Conservation (phyloP, 1,284 basidiomycete genomes). For the Papiliotrema flavescens region DNA sequence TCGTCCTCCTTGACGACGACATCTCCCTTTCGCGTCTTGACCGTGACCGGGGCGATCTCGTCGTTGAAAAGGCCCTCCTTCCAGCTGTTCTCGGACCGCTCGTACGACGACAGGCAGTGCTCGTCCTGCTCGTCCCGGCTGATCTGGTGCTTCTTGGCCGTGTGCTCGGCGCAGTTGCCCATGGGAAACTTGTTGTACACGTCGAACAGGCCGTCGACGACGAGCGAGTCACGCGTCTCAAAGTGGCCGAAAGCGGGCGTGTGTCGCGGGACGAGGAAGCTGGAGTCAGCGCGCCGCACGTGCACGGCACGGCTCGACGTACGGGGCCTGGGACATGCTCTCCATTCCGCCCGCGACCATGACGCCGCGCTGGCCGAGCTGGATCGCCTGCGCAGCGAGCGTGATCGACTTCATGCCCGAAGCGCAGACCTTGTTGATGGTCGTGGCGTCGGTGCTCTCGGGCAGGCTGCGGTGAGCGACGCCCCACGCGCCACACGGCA, state of each 20-base stretch:
- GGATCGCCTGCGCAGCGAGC: slow-evolving; percentile 85
- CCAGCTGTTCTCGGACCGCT: slow-evolving; percentile 89
- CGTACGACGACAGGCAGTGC: slow-evolving; percentile 91
- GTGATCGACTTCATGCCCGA: slow-evolving; percentile 94
- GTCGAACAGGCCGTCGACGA: slow-evolving; percentile 92
- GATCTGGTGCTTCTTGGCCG: slow-evolving; percentile 80
- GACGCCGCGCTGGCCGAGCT: slow-evolving; percentile 71
- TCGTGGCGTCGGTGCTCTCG: slow-evolving; percentile 87
- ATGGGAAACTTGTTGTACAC: slow-evolving; percentile 94
- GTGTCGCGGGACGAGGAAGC: slow-evolving; percentile 81
- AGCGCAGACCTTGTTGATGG: slow-evolving; percentile 98
- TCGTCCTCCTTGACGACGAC: slow-evolving; percentile 89
- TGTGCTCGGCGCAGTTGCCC: slow-evolving; percentile 89
- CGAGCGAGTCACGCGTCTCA: slow-evolving; percentile 79
- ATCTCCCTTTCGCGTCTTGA: slow-evolving; percentile 94
- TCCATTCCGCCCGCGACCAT: slow-evolving; percentile 96
- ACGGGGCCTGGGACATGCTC: slow-evolving; percentile 96
- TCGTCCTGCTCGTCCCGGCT: slow-evolving; percentile 80
- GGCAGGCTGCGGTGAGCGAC: slow-evolving; percentile 52
- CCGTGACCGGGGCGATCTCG: slow-evolving; percentile 88
- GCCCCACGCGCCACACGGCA: background rate
- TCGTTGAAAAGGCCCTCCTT: slow-evolving; percentile 74
- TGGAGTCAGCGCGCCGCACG: slow-evolving; percentile 9
- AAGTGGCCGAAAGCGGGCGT: slow-evolving; percentile 88
- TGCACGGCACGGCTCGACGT: slow-evolving; percentile 42